Evolutionary conservation across 2,329 filamentous ascomycete genomes (phyloP).

Genomic region (Lecanicillium sp.): DNA sequence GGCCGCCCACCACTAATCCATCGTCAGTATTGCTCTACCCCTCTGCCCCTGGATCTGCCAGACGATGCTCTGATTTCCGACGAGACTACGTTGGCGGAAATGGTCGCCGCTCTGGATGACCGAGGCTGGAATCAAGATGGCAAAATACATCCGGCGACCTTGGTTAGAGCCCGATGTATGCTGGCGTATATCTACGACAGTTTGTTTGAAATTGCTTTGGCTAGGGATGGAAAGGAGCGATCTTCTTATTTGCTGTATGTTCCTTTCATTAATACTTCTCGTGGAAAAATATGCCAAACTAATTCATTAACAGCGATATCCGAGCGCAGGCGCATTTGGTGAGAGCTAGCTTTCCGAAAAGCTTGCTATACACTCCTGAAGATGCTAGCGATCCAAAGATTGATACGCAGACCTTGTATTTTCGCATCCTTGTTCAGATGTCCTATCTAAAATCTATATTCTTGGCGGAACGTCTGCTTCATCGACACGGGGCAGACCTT

Average conservation of each 20-base stretch:
- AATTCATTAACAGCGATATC: background rate
- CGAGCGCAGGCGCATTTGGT: background rate
- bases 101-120: conserved; percentile 28
- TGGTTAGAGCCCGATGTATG: conserved; percentile 35
- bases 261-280: background rate
- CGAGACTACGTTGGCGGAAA: conserved; percentile 5
- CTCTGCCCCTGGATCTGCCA: conserved; percentile 1
- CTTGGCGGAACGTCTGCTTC: conserved; percentile 47
- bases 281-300: background rate
- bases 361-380: conserved; percentile 29
- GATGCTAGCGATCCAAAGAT: conserved; percentile 26
- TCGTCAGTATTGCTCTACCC: conserved; percentile 4
- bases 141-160: conserved; percentile 33
- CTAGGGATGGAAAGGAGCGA: conserved; percentile 13
- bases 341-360: conserved; percentile 20
- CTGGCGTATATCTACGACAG: conserved; percentile 48
- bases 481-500: conserved; percentile 31
- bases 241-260: conserved; percentile 15
- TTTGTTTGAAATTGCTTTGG: conserved; percentile 49
- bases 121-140: conserved; percentile 45
- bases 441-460: conserved; percentile 50
- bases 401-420: conserved; percentile 27
- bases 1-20: conserved; percentile 3
- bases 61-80: conserved; percentile 1
- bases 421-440: conserved; percentile 37